phyloP scores from a whole-genome alignment of 768 basidiomycete species.

The Tylopilus plumbeoviolaceoides region DNA sequence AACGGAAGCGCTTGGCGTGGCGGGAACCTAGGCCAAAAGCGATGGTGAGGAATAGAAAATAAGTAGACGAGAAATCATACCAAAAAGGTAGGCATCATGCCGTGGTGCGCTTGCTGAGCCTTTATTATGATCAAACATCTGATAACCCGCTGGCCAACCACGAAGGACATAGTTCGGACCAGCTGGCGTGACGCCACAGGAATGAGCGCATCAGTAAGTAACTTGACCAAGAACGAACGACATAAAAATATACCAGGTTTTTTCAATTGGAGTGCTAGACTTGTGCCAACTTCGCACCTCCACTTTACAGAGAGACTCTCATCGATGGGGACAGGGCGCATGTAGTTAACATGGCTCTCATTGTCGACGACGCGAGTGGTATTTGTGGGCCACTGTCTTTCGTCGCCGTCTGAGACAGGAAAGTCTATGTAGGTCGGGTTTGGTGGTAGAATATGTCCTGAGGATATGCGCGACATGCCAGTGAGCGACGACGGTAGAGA shows the following conservation, averaged over 20 bases:
- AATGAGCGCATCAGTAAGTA: not conserved
- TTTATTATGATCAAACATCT: constrained; percentile 73
- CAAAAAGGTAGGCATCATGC: constrained; percentile 76
- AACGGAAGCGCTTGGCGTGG: constrained; percentile 58
- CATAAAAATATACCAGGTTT: constrained; percentile 47
- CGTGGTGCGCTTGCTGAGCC: constrained; percentile 51
- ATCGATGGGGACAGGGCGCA: constrained; percentile 50
- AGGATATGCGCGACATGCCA: constrained; percentile 26
- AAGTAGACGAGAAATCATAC: constrained; percentile 35
- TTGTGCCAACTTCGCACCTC: constrained; percentile 42
- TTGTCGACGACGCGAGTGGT: constrained; percentile 48
- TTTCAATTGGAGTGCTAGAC: constrained; percentile 41
- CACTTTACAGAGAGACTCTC: constrained; percentile 54
- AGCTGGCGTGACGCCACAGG: not conserved
- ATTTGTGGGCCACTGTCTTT: constrained; percentile 51
- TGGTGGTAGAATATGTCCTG: constrained; percentile 37
- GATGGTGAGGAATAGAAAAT: not conserved
- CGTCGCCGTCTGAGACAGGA: constrained; percentile 55
- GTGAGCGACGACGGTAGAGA: not conserved
- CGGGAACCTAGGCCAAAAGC: constrained; percentile 34
- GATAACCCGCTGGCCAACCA: constrained; percentile 64
- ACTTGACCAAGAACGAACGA: not conserved
- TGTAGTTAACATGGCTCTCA: constrained; percentile 70
- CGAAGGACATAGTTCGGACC: constrained; percentile 58
- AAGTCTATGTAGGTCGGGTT: constrained; percentile 59